phyloP scores from a whole-genome alignment of 768 basidiomycete genomes.

The Hygrocybe punicea region DNA sequence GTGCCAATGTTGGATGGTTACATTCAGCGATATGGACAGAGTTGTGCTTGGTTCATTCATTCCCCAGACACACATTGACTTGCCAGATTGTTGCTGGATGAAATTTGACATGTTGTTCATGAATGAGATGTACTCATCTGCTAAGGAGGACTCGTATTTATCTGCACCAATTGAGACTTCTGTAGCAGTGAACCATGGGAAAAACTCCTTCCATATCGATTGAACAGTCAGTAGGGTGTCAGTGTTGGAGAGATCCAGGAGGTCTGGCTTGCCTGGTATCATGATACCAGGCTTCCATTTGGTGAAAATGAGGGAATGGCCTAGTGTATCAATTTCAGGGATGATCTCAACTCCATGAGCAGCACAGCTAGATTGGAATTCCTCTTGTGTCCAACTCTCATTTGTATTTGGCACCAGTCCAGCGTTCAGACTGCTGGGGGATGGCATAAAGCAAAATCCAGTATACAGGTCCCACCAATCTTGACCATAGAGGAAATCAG shows the following conservation, averaged over 20 bases:
- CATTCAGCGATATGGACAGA: constrained; percentile 35
- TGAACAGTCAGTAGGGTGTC: constrained; percentile 43
- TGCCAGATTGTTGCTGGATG: constrained; percentile 31
- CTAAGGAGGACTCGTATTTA: constrained; percentile 38
- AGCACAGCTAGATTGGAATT: constrained; percentile 35
- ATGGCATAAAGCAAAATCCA: constrained; percentile 41
- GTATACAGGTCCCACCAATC: constrained; percentile 43
- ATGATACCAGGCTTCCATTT: constrained; percentile 46
- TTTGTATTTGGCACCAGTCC: constrained; percentile 39
- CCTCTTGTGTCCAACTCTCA: constrained; percentile 38
- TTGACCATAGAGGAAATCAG: constrained; percentile 33
- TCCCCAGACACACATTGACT: constrained; percentile 43
- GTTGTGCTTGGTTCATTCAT: constrained; percentile 39
- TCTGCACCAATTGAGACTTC: constrained; percentile 49
- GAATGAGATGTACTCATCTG: constrained; percentile 42
- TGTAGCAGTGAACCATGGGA: constrained; percentile 37
- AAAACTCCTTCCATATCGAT: constrained; percentile 41
- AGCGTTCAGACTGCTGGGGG: constrained; percentile 28
- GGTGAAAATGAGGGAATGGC: constrained; percentile 43
- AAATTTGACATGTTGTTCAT: constrained; percentile 43
- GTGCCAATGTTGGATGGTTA: constrained; percentile 47
- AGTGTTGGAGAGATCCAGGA: constrained; percentile 39
- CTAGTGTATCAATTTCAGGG: constrained; percentile 46
- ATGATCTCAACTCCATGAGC: constrained; percentile 38
- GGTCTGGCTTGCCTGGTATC: constrained; percentile 30